Conservation (phyloP, 2,329 filamentous ascomycete genomes). For the Diplodia seriata region DNA sequence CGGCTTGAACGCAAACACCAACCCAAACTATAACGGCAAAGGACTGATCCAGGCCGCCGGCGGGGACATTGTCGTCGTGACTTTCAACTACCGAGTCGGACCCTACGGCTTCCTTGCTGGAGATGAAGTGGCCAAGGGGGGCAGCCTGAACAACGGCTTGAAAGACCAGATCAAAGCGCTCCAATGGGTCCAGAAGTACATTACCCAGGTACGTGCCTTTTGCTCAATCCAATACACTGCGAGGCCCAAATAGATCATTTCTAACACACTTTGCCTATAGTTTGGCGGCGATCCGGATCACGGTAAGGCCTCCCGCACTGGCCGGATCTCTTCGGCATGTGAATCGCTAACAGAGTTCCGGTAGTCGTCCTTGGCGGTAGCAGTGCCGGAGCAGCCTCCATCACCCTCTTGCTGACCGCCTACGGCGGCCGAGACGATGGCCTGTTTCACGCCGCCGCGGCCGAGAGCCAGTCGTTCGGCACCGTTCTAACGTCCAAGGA, state of each 20-base stretch:
- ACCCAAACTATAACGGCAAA: constrained; percentile 64
- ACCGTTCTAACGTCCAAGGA: constrained; percentile 56
- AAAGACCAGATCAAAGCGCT: constrained; percentile 73
- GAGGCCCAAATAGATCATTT: background rate
- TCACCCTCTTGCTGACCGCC: constrained; percentile 45
- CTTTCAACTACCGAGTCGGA: constrained; percentile 78
- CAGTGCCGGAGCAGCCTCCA: constrained; percentile 66
- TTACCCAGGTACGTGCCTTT: constrained; percentile 52
- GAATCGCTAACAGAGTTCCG: constrained; percentile 1
- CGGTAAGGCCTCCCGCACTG: constrained; percentile 23
- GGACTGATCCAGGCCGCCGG: constrained; percentile 66
- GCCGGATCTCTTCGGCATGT: background rate
- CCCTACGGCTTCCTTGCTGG: constrained; percentile 74
- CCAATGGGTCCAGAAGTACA: constrained; percentile 72
- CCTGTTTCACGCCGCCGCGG: constrained; percentile 61
- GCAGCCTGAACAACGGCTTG: constrained; percentile 71
- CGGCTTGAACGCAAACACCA: constrained; percentile 54
- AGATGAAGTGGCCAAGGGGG: constrained; percentile 57
- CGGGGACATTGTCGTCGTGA: constrained; percentile 71
- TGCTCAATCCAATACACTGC: background rate
- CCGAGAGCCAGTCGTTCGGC: constrained; percentile 62
- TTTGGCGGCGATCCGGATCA: constrained; percentile 75
- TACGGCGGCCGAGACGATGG: constrained; percentile 56
- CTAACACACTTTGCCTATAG: constrained; percentile 38
- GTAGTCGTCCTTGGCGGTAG: constrained; percentile 70